phyloP scores from a whole-genome alignment of 2,329 filamentous ascomycete species.

The Cladorrhinum sp. region DNA sequence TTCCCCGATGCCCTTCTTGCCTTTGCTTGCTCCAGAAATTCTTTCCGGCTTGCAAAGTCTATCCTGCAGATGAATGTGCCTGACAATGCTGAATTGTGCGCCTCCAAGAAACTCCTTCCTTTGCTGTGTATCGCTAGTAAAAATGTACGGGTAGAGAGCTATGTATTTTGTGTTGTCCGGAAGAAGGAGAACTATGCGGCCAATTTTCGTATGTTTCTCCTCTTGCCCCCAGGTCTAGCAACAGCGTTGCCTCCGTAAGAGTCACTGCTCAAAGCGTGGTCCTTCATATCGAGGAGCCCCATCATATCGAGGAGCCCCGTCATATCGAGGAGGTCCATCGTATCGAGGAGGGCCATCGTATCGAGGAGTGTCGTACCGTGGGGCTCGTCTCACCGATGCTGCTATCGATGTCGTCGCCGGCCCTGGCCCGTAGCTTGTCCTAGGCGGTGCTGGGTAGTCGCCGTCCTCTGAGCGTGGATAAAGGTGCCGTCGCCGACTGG shows the following conservation, averaged over 20 bases:
- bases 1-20: too few relatives aligned
- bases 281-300: conserved; percentile 4
- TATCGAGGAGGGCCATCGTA: not conserved
- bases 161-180: too few relatives aligned
- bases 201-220: not conserved
- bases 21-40: not conserved
- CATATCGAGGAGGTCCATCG: not conserved
- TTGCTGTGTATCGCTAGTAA: too few relatives aligned
- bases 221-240: not conserved
- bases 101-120: too few relatives aligned
- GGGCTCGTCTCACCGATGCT: not conserved
- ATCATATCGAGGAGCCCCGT: not conserved
- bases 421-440: not conserved
- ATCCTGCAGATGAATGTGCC: too few relatives aligned
- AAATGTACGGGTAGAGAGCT: too few relatives aligned
- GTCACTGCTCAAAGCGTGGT: conserved; percentile 7
- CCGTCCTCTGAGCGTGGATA: conserved; percentile 29
- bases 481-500: conserved; percentile 43
- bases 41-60: not conserved
- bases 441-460: conserved; percentile 1
- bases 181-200: not conserved
- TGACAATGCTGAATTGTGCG: too few relatives aligned
- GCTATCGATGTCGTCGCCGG: not conserved
- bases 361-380: conserved; percentile 1
- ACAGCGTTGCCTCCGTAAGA: not conserved